Evolutionary conservation across 371 early-diverging fungal genomes (phyloP), one percentile per base, ranked within the genome.

Genomic region (Mortierella sp.): DNA sequence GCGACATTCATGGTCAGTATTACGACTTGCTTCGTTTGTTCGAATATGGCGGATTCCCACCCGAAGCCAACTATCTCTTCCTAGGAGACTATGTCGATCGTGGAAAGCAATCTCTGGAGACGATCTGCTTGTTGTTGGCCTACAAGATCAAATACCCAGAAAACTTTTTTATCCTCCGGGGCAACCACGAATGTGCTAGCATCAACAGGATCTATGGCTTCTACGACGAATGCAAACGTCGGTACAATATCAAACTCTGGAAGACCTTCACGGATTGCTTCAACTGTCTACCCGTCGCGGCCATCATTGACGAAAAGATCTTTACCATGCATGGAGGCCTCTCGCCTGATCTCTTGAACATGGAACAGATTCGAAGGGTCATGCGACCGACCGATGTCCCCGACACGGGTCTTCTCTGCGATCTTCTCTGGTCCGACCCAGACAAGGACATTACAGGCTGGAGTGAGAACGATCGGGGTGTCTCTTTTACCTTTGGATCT

Each of bases 21-120:
- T 84, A 88, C n/a, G 98, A 98, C 82, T 83, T 98, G 53, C 82
- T 95, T 75, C 84, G 93, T 70, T 77, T 96, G 58, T 98, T 95
- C 80, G 96, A 93, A 81, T 95, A 86, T 88, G 85, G 84, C 19
- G 98, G 92, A 43, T 95, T 89, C 83, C 97, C 91, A 68, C 97
- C 91, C 25, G 88, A 85, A 70, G 85, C 91, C 82, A 96, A 93
- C 87, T 97, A 94, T 70, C 83, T 98, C 58, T 97, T 97, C 83
- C 81, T 97, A 62, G 97, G 97, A 51, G 99, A 99, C 80, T 99
- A 98, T 84, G 99, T 98, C n/a, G 97, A 98, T 83, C 89, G 99
- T 57, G 99, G 99, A 50, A 96, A 97, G 75, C 96, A 97, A 81
- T 91, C 91, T 55, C 83, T 98, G 21, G 99, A 98, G 82, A 97